Conservation (phyloP, 352 stramenopile species). For the Pythium dissotocum region DNA sequence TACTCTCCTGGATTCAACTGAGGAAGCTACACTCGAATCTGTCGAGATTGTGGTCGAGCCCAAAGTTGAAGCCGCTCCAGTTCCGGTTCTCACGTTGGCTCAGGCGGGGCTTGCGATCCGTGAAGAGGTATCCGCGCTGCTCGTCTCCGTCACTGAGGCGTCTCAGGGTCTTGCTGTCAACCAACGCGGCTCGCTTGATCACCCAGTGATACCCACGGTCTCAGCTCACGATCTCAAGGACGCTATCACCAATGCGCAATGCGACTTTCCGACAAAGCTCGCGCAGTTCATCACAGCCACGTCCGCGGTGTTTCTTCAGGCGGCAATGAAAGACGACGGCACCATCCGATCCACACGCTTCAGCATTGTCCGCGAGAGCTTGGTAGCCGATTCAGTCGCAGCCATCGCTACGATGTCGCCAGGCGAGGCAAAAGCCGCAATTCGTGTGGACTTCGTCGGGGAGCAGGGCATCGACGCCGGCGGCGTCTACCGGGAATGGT, state of each 20-base stretch:
- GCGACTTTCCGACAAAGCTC: slow-evolving; percentile 30
- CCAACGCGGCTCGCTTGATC: neutral
- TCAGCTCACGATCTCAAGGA: slow-evolving; percentile 5
- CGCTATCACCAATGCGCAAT: slow-evolving; percentile 9
- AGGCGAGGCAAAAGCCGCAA: slow-evolving; percentile 50
- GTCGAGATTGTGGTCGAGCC: neutral
- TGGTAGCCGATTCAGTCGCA: slow-evolving; percentile 66
- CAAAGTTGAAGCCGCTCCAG: neutral
- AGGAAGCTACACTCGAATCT: neutral
- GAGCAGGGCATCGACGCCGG: slow-evolving; percentile 86
- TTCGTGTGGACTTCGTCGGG: slow-evolving; percentile 80
- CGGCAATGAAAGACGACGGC: slow-evolving; percentile 9
- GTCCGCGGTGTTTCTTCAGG: slow-evolving; percentile 13
- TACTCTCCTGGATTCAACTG: neutral
- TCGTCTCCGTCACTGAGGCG: neutral
- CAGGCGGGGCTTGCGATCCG: neutral
- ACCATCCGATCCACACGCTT: slow-evolving; percentile 28
- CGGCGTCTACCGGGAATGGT: slow-evolving; percentile 88
- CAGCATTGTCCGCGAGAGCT: slow-evolving; percentile 8
- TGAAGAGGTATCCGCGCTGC: neutral
- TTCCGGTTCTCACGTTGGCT: neutral
- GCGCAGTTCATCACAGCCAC: slow-evolving; percentile 31
- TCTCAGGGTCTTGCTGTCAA: slow-evolving; percentile 1
- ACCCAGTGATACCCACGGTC: neutral
- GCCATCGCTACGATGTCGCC: slow-evolving; percentile 56